phyloP scores from a whole-genome alignment of 2,329 filamentous ascomycete genomes.

The Monilinia aucupariae region DNA sequence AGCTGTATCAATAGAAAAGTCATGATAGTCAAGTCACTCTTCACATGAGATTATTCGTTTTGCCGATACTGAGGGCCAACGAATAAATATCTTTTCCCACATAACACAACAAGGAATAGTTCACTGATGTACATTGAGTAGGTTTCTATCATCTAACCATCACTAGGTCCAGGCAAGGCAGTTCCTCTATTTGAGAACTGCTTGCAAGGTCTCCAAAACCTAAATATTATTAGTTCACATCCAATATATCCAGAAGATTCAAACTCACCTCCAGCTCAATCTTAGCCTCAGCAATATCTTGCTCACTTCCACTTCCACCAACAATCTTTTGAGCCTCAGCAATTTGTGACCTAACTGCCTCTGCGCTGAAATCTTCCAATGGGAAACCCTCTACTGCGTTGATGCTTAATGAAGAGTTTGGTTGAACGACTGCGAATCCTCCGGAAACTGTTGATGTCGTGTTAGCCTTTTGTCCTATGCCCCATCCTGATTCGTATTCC shows the following conservation, averaged over 20 bases:
- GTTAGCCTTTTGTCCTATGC: not conserved
- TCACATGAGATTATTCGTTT: not conserved
- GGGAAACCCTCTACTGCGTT: conserved; percentile 95
- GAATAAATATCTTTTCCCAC: conserved; percentile 18
- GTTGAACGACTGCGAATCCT: conserved; percentile 95
- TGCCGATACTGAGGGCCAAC: not conserved
- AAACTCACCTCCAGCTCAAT: conserved; percentile 87
- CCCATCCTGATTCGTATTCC: not conserved
- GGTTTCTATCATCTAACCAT: conserved; percentile 29
- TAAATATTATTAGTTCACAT: conserved; percentile 41
- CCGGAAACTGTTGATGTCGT: conserved; percentile 68
- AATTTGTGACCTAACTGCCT: conserved; percentile 84
- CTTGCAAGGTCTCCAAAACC: conserved; percentile 80
- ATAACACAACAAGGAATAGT: conserved; percentile 29
- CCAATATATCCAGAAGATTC: not conserved
- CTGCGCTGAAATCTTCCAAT: conserved; percentile 91
- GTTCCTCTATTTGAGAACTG: conserved; percentile 64
- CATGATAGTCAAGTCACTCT: not conserved
- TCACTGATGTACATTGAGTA: conserved; percentile 34
- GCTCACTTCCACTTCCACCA: conserved; percentile 83
- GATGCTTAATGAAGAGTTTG: conserved; percentile 91
- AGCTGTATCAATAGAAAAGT: not conserved
- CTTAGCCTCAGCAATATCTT: conserved; percentile 97
- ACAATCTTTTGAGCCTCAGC: conserved; percentile 94
- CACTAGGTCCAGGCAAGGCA: conserved; percentile 4